Evolutionary conservation across 257 asterid genomes (phyloP).

Genomic region (Solanum acaule): DNA sequence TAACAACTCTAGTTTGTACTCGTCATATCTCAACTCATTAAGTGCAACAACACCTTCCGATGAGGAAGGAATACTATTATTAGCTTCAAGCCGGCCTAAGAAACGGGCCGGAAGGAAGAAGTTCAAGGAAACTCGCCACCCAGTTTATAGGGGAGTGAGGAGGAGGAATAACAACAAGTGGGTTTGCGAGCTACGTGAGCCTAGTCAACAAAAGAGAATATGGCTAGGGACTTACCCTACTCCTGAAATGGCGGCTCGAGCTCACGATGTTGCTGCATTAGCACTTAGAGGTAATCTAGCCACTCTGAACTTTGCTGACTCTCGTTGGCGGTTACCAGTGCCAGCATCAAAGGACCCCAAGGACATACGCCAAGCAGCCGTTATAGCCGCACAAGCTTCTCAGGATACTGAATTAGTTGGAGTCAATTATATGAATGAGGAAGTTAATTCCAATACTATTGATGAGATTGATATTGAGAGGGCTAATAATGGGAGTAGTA

Average conservation of each 20-base stretch:
- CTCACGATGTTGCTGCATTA: slow-evolving; percentile 9
- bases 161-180: slow-evolving; percentile 17
- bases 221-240: slow-evolving; percentile 76
- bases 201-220: slow-evolving; percentile 37
- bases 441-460: not conserved
- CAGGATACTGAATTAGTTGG: not conserved
- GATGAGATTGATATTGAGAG: not conserved
- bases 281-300: slow-evolving; percentile 47
- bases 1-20: not conserved
- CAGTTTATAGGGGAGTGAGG: slow-evolving; percentile 25
- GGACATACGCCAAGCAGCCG: slow-evolving; percentile 44
- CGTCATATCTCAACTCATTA: not conserved
- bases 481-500: not conserved
- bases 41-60: not conserved
- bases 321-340: slow-evolving; percentile 31
- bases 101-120: not conserved
- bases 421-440: not conserved
- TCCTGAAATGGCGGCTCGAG: slow-evolving; percentile 75
- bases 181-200: slow-evolving; percentile 49
- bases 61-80: not conserved
- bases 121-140: slow-evolving; percentile 10
- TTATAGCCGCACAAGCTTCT: slow-evolving; percentile 33
- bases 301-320: slow-evolving; percentile 52
- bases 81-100: slow-evolving; percentile 15
- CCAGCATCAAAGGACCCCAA: slow-evolving; percentile 29